Conservation (phyloP, 1,284 basidiomycete genomes). For the Uromyces viciae-fabae region DNA sequence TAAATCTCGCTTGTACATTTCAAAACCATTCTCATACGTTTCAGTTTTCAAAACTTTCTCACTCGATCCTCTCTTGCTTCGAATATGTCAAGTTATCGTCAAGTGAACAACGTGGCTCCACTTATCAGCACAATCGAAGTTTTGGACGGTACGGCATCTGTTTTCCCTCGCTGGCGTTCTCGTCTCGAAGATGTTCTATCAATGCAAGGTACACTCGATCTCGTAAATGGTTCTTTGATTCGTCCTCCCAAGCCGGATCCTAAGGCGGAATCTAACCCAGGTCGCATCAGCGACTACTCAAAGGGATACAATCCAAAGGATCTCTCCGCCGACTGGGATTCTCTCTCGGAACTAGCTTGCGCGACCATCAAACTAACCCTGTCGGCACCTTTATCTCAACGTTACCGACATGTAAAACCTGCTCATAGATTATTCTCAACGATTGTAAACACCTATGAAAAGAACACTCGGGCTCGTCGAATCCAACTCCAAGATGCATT, state of each 20-base stretch:
- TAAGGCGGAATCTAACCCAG: not conserved
- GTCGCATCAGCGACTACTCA: not conserved
- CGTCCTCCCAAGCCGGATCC: not conserved
- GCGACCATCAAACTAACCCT: not conserved
- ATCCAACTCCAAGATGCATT: not conserved
- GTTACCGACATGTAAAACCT: not conserved
- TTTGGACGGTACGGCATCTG: not conserved
- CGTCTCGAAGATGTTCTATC: not conserved
- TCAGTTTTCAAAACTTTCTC: too few species aligned
- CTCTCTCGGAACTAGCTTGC: not conserved
- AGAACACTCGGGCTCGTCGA: not conserved
- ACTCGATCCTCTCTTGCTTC: too few species aligned
- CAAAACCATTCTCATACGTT: too few species aligned
- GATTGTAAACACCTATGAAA: not conserved
- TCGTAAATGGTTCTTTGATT: not conserved
- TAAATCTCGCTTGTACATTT: not conserved
- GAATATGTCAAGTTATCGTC: not conserved
- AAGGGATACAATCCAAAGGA: conserved; percentile 4
- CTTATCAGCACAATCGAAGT: not conserved
- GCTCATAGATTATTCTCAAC: not conserved
- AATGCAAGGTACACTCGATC: not conserved
- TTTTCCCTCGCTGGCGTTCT: not conserved
- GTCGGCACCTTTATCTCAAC: not conserved
- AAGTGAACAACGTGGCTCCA: not conserved
- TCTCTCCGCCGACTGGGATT: not conserved